These are phyloP conservation scores for Wickerhamiella sergipiensis DNA, from an alignment of 805 yeast genomes.

Conservation along the genomic window DNA sequence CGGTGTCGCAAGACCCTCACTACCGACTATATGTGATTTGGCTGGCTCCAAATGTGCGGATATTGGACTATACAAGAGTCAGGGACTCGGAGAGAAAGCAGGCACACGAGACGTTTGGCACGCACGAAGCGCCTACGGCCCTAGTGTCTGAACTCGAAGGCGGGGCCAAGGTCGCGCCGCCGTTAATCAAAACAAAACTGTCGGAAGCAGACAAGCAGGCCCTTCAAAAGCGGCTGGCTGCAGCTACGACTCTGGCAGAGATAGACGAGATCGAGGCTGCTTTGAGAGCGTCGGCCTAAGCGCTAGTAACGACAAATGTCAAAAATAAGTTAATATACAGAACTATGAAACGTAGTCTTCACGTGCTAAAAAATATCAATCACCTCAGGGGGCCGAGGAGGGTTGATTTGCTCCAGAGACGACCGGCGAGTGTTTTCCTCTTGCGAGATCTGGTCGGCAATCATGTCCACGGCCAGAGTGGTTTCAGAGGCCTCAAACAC, in stretches of 20 bases:
- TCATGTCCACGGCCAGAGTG: background rate
- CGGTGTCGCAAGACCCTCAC: slow-evolving; percentile 33
- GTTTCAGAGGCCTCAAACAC: background rate
- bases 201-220: slow-evolving; percentile 39
- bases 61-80: slow-evolving; percentile 57
- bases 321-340: background rate
- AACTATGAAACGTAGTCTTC: no score
- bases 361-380: no score
- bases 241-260: slow-evolving; percentile 60
- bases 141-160: slow-evolving; percentile 23
- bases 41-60: slow-evolving; percentile 46
- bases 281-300: slow-evolving; percentile 24
- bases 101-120: slow-evolving; percentile 34
- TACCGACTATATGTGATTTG: slow-evolving; percentile 51
- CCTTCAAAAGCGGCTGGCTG: slow-evolving; percentile 40
- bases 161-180: slow-evolving; percentile 23
- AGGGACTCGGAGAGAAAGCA: slow-evolving; percentile 37
- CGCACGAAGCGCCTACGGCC: slow-evolving; percentile 19
- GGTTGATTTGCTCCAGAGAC: background rate
- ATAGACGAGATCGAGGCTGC: slow-evolving; percentile 55
- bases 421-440: background rate
- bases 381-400: background rate
- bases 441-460: background rate
- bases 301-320: no score
- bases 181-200: slow-evolving; percentile 33